A percentile compares a stretch with the other conserved stretches of the same genome.
Conservation (phyloP, 192 early-diverging fungal species). For the Oehlia diaphana region DNA sequence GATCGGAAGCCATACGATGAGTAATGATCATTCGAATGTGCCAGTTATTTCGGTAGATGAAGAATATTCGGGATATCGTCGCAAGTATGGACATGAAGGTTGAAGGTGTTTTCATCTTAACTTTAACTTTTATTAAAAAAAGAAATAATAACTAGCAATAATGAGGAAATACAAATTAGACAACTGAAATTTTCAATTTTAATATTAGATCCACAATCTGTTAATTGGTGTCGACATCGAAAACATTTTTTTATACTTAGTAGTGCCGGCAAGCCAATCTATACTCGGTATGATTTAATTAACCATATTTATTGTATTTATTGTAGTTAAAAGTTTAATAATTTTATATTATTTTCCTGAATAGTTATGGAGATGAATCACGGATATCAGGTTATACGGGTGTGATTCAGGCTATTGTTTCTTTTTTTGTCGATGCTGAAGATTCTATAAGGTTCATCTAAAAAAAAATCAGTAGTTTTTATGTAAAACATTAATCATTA, state of each 20-base stretch:
- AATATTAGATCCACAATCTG: constrained; percentile 21
- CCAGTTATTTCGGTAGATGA: constrained; percentile 1
- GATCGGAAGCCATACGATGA: neutral
- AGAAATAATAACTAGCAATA: neutral
- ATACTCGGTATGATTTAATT: constrained; percentile 58
- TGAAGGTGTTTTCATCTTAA: constrained; percentile 12
- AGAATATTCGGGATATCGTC: constrained; percentile 28
- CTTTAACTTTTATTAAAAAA: neutral
- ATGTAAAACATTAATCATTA: constrained; percentile 12
- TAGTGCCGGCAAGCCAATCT: constrained; percentile 94
- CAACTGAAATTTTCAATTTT: neutral
- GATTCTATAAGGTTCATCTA: constrained; percentile 64
- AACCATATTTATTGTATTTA: neutral
- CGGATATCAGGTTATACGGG: constrained; percentile 86
- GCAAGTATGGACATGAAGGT: constrained; percentile 32
- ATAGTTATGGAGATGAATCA: constrained; percentile 85
- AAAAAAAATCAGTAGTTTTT: neutral
- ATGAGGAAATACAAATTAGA: neutral
- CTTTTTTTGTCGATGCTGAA: constrained; percentile 80
- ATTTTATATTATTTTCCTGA: neutral
- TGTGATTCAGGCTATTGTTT: constrained; percentile 85
- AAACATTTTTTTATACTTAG: constrained; percentile 94
- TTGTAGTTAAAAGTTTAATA: neutral
- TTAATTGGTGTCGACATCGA: constrained; percentile 56
- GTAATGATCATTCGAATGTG: neutral